Percentiles rank a stretch among this genome's conserved stretches.
phyloP scores from a whole-genome alignment of 2,329 filamentous ascomycete genomes.

The Cryphonectria carpinicola region DNA sequence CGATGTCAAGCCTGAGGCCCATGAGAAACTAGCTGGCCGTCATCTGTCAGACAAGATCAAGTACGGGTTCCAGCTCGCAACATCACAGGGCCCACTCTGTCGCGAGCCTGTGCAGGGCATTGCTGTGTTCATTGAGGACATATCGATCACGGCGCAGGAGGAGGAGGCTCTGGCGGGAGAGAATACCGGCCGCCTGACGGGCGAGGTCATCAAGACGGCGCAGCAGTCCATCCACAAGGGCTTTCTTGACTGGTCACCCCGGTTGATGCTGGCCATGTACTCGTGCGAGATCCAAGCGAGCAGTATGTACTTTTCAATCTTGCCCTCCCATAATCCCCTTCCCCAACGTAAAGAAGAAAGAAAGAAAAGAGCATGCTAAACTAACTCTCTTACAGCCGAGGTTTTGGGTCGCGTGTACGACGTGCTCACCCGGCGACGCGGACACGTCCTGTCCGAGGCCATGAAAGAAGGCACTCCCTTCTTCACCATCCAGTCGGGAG shows the following conservation, averaged over 20 bases:
- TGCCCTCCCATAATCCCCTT: constrained; percentile 9
- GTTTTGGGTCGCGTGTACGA: constrained; percentile 95
- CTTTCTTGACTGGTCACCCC: constrained; percentile 93
- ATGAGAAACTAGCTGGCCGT: constrained; percentile 58
- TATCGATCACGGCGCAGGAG: constrained; percentile 63
- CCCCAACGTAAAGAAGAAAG: neutral
- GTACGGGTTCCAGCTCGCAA: constrained; percentile 93
- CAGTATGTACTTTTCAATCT: constrained; percentile 55
- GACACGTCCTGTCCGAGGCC: constrained; percentile 84
- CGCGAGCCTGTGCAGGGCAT: constrained; percentile 92
- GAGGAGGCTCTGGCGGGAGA: constrained; percentile 60
- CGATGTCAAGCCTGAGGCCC: constrained; percentile 43
- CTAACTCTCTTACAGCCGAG: constrained; percentile 61
- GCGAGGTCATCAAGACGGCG: constrained; percentile 89
- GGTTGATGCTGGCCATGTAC: constrained; percentile 98
- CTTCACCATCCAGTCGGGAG: constrained; percentile 86
- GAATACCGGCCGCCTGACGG: constrained; percentile 78
- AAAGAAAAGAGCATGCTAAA: constrained; percentile 22
- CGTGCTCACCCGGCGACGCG: constrained; percentile 92
- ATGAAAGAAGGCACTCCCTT: constrained; percentile 96
- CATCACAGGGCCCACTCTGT: constrained; percentile 85
- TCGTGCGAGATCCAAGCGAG: constrained; percentile 96
- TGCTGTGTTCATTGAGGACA: constrained; percentile 85
- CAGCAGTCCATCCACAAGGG: constrained; percentile 81
- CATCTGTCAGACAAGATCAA: constrained; percentile 88